Conservation (phyloP, 2,329 filamentous ascomycete species). For the Lachnellula cervina region DNA sequence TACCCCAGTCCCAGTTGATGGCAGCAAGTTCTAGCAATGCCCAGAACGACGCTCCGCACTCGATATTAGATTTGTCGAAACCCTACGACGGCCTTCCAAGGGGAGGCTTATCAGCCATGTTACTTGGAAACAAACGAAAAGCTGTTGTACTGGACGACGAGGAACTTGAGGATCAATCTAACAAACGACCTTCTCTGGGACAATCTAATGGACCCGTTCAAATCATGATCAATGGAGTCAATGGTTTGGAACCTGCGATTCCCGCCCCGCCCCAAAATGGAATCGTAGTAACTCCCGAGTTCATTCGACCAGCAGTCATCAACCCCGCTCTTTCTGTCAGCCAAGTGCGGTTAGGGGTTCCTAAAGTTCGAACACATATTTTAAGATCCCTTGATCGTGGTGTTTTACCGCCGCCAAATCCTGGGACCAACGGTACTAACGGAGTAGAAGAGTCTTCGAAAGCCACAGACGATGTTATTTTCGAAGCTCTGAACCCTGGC, state of each 20-base stretch:
- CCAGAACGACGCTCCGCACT: slow-evolving; percentile 70
- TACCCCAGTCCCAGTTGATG: slow-evolving; percentile 84
- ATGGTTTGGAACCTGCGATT: slow-evolving; percentile 74
- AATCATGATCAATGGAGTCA: slow-evolving; percentile 69
- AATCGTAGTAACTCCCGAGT: slow-evolving; percentile 69
- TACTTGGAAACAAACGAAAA: slow-evolving; percentile 92
- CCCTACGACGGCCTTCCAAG: slow-evolving; percentile 90
- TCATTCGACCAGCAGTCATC: slow-evolving; percentile 79
- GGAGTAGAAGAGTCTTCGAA: slow-evolving; percentile 58
- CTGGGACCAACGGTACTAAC: slow-evolving; percentile 33
- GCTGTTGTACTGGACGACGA: slow-evolving; percentile 68
- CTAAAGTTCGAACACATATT: slow-evolving; percentile 78
- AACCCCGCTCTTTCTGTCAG: slow-evolving; percentile 78
- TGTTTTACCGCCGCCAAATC: slow-evolving; percentile 36
- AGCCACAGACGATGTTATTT: slow-evolving; percentile 63
- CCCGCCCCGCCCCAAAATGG: slow-evolving; percentile 55
- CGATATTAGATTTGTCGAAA: slow-evolving; percentile 83
- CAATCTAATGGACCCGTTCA: slow-evolving; percentile 64
- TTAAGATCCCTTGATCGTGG: slow-evolving; percentile 72
- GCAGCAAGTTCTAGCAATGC: slow-evolving; percentile 64
- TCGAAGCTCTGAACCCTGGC: slow-evolving; percentile 83
- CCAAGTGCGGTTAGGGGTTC: slow-evolving; percentile 81
- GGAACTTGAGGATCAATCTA: slow-evolving; percentile 57
- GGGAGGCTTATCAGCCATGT: slow-evolving; percentile 77
- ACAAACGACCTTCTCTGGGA: slow-evolving; percentile 54